These are phyloP conservation scores for Moesziomyces globuligerus DNA, from an alignment of 1,284 basidiomycete species.

Conservation along the genomic window DNA sequence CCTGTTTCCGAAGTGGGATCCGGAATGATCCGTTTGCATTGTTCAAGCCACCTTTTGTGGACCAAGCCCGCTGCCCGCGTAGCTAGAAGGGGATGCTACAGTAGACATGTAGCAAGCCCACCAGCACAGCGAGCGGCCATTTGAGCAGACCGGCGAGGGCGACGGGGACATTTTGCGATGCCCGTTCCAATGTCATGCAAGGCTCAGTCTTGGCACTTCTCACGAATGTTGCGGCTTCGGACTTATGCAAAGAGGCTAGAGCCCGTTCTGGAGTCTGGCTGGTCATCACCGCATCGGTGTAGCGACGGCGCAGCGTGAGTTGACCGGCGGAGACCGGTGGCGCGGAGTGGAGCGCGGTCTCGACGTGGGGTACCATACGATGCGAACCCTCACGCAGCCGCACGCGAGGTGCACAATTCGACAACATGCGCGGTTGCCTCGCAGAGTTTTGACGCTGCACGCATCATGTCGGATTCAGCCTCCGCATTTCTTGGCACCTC, in stretches of 20 bases:
- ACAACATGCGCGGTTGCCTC: no score
- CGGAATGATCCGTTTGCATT: not conserved
- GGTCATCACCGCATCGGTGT: not conserved
- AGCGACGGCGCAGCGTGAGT: not conserved
- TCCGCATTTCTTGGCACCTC: conserved; percentile 1
- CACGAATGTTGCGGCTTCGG: not conserved
- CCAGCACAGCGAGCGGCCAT: no score
- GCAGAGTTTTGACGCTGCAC: no score
- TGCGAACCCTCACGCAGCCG: no score
- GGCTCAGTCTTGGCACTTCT: not conserved
- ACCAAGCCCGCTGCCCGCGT: no score
- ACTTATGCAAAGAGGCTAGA: not conserved
- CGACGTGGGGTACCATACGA: no score
- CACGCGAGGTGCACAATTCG: not conserved
- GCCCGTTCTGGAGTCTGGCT: not conserved
- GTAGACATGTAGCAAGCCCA: no score
- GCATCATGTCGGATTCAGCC: not conserved
- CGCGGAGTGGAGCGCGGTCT: not conserved
- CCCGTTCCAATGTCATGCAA: not conserved
- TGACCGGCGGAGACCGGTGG: not conserved
- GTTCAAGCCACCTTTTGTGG: no score
- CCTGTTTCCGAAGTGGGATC: no score
- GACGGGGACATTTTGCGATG: not conserved
- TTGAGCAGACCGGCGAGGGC: not conserved
- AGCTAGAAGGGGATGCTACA: no score